A percentile compares a stretch with the other conserved stretches of the same genome.
These are phyloP conservation scores for Salix caprea DNA, from an alignment of 345 rosid genomes.

Conservation along the genomic window DNA sequence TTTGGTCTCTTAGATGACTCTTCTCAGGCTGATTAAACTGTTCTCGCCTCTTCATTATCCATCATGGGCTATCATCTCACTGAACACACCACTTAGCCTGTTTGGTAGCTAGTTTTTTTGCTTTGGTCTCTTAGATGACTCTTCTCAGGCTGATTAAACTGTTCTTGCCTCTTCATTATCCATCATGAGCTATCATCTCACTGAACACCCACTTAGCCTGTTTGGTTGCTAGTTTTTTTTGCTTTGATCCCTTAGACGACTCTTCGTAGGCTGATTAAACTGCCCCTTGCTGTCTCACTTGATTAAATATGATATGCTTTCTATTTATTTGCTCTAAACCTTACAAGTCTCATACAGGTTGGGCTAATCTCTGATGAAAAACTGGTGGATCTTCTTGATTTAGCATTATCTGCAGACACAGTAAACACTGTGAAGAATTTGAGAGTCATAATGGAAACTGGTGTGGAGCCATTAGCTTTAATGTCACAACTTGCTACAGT, in stretches of 20 bases:
- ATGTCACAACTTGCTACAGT: conserved; percentile 99
- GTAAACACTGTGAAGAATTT: conserved; percentile 92
- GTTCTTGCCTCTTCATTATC: neutral
- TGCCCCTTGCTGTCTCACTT: neutral
- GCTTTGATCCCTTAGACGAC: neutral
- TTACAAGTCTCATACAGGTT: conserved; percentile 42
- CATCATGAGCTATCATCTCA: neutral
- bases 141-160: neutral
- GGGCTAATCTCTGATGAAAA: conserved; percentile 96
- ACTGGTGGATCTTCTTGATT: conserved; percentile 95
- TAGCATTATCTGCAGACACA: conserved; percentile 97
- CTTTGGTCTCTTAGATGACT: too few species aligned
- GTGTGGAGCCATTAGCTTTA: conserved; percentile 88
- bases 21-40: neutral
- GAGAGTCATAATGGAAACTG: conserved; percentile 86
- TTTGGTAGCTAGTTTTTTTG: neutral
- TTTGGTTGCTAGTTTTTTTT: conserved; percentile 1
- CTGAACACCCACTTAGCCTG: neutral
- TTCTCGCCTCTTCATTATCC: neutral
- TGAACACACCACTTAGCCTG: neutral
- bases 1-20: neutral
- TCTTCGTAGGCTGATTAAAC: neutral
- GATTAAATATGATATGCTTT: conserved; percentile 4
- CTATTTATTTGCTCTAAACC: conserved; percentile 12
- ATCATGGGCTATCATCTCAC: neutral